Conservation (phyloP, 306 rosid species). For the Mucuna pruriens region DNA sequence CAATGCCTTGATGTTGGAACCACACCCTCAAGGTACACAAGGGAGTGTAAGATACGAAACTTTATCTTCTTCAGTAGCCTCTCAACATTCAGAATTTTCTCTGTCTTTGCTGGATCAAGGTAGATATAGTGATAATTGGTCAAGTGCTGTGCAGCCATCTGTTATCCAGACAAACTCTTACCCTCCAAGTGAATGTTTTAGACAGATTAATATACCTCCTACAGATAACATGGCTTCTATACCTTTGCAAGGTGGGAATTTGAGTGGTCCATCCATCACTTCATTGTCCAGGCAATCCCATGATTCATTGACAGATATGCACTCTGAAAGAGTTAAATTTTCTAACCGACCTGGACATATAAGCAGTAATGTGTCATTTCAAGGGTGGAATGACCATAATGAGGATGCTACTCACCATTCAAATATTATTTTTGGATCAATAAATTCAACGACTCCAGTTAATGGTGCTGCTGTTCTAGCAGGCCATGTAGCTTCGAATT, state of each 20-base stretch:
- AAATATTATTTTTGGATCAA: slow-evolving; percentile 52
- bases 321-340: slow-evolving; percentile 47
- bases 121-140: slow-evolving; percentile 63
- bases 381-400: slow-evolving; percentile 70
- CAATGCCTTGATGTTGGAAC: slow-evolving; percentile 53
- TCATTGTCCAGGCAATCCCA: slow-evolving; percentile 52
- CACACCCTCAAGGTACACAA: slow-evolving; percentile 51
- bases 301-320: slow-evolving; percentile 52
- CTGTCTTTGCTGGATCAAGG: slow-evolving; percentile 57
- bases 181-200: slow-evolving; percentile 50
- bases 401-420: slow-evolving; percentile 57
- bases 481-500: slow-evolving; percentile 46
- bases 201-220: slow-evolving; percentile 47
- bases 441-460: slow-evolving; percentile 55
- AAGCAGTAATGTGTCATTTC: slow-evolving; percentile 50
- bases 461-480: slow-evolving; percentile 53
- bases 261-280: slow-evolving; percentile 51
- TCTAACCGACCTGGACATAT: slow-evolving; percentile 43
- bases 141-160: slow-evolving; percentile 63
- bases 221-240: slow-evolving; percentile 48
- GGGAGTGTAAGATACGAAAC: slow-evolving; percentile 54
- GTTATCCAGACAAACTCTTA: slow-evolving; percentile 57
- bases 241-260: slow-evolving; percentile 55
- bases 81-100: slow-evolving; percentile 59
- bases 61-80: slow-evolving; percentile 54